phyloP scores from a whole-genome alignment of 176 grass and related monocot species.

The Hordeum vulgare region MorexV3_pseudomolecules_assembly NC_058521.1:585960808-585961307 shows the following conservation, averaged over 20 bases:
- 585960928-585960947: neutral
- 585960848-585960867: slow-evolving; percentile 18
- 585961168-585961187: neutral
- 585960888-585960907: slow-evolving; percentile 70
- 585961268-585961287: slow-evolving; percentile 62
- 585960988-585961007: slow-evolving; percentile 88
- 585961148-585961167: neutral
- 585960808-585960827: slow-evolving; percentile 88
- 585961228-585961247: slow-evolving; percentile 96
- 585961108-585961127: slow-evolving; percentile 97
- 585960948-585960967: neutral
- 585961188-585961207: neutral
- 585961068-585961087: slow-evolving; percentile 68
- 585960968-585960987: slow-evolving; percentile 19
- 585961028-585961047: slow-evolving; percentile 93
- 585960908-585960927: neutral
- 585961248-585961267: slow-evolving; percentile 53
- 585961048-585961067: slow-evolving; percentile 95
- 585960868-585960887: slow-evolving; percentile 50
- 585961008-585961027: slow-evolving; percentile 93
- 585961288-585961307: slow-evolving; percentile 96
- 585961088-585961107: slow-evolving; percentile 73
- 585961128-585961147: slow-evolving; percentile 17
- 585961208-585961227: slow-evolving; percentile 7
- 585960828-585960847: slow-evolving; percentile 41